Base-by-base conservation (phyloP, 441 rosid genomes). In the Viola pubescens region DNA sequence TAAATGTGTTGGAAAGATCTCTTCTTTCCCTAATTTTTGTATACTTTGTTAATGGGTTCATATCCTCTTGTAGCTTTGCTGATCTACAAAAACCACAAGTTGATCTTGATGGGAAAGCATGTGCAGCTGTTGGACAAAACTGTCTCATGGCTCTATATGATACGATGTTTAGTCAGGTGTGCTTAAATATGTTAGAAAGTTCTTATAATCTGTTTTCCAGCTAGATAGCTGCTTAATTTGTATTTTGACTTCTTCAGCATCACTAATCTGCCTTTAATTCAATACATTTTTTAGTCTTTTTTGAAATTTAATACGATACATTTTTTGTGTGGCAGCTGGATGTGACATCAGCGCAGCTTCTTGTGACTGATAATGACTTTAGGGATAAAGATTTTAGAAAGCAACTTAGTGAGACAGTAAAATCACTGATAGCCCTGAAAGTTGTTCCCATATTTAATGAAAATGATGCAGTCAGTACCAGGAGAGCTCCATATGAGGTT, bases 51-150 rank as follows among this genome's bases (percentile, higher is more conserved):
- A 26, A 26, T 26, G 34, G 34, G 34, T 26, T 26, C 2, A 26
- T 26, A 26, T 26, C 34, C 34, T 58, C n/a, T 69, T 75, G 50
- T 77, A 91, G 99, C 74, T 85, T 94, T 56, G 90, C 98, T 60
- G 97, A 94, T 71, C 94, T 94, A 11, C 99, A 94, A 69, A 91
- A 88, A 65, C 97, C 97, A 47, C 99, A 85, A 67, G 65, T 63
- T 60, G 98, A 94, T 51, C 83, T 88, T 61, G 90, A 87, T 72
- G 99, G 99, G 63, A 94, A 94, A 81, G 99, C 94, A 12, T 94
- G 97, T 74, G 99, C 99, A n/a, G 99, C 87, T 71, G 99, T 94
- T 69, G 99, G 98, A 63, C 99, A 94, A 72, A 94, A 83, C 59
- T 80, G 95, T 67, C 87, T 94, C 57, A 91, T 94, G 99, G 95